Evolutionary conservation across 768 basidiomycete species (phyloP).

Genomic region (Mycena venus): DNA sequence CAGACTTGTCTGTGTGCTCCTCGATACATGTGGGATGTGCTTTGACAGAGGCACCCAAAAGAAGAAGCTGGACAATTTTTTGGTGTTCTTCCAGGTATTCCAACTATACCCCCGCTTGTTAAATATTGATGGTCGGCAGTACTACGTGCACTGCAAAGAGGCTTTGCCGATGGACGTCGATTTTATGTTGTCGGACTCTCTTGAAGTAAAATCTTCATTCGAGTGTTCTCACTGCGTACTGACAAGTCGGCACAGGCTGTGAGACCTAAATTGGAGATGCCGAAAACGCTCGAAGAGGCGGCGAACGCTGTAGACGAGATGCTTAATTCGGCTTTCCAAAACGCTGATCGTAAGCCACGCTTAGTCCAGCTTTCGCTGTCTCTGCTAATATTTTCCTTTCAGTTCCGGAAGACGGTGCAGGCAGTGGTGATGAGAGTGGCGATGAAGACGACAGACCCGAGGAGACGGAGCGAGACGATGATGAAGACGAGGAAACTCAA

Average conservation of each 20-base stretch:
- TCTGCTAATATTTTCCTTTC: slow-evolving; percentile 32
- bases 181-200: slow-evolving; percentile 95
- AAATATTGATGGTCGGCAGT: slow-evolving; percentile 52
- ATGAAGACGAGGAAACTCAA: slow-evolving; percentile 68
- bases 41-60: slow-evolving; percentile 95
- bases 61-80: slow-evolving; percentile 93
- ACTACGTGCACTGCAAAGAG: slow-evolving; percentile 92
- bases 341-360: slow-evolving; percentile 61
- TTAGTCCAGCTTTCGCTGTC: background rate
- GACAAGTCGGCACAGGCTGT: slow-evolving; percentile 68
- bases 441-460: slow-evolving; percentile 71
- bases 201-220: slow-evolving; percentile 72
- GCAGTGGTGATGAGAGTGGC: slow-evolving; percentile 73
- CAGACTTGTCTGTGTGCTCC: slow-evolving; percentile 89
- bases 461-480: slow-evolving; percentile 69
- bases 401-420: slow-evolving; percentile 55
- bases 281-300: slow-evolving; percentile 88
- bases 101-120: background rate
- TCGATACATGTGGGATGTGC: slow-evolving; percentile 98
- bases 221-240: background rate
- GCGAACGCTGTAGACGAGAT: slow-evolving; percentile 92
- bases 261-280: slow-evolving; percentile 81
- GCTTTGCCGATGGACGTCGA: slow-evolving; percentile 97
- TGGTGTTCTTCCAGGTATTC: slow-evolving; percentile 91
- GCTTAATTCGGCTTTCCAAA: slow-evolving; percentile 77